Conservation (phyloP, 2,329 filamentous ascomycete genomes). For the Aspergillus persii region DNA sequence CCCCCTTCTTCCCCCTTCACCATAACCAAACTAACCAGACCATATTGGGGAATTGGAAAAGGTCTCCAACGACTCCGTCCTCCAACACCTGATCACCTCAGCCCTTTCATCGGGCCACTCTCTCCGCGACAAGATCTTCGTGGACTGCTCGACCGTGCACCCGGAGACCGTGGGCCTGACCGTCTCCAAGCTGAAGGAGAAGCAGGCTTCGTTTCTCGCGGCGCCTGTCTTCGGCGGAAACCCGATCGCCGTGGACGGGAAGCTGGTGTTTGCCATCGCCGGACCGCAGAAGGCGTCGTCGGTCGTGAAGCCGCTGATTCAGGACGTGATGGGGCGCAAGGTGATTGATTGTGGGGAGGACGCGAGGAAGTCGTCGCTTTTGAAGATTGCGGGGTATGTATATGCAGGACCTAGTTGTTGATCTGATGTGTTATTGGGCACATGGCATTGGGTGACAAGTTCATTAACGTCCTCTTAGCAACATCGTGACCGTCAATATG, state of each 20-base stretch:
- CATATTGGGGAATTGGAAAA: slow-evolving; percentile 5
- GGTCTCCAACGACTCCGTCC: slow-evolving; percentile 43
- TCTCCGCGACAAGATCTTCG: slow-evolving; percentile 71
- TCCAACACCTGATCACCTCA: slow-evolving; percentile 30
- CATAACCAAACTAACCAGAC: too few relatives aligned
- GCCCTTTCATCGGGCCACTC: slow-evolving; percentile 25
- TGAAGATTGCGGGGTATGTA: slow-evolving; percentile 46
- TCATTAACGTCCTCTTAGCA: slow-evolving; percentile 23
- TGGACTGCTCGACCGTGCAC: slow-evolving; percentile 85
- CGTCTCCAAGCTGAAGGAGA: slow-evolving; percentile 31
- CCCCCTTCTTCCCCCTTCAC: background rate
- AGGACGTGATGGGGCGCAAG: slow-evolving; percentile 44
- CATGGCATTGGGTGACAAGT: background rate
- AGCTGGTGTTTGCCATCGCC: slow-evolving; percentile 46
- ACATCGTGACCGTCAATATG: slow-evolving; percentile 44
- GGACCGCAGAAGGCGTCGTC: slow-evolving; percentile 35
- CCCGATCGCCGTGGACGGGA: slow-evolving; percentile 44
- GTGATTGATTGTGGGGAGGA: slow-evolving; percentile 47
- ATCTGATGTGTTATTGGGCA: too few relatives aligned
- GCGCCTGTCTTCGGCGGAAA: slow-evolving; percentile 47
- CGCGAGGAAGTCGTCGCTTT: slow-evolving; percentile 40
- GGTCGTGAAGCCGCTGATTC: slow-evolving; percentile 40
- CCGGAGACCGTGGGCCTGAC: slow-evolving; percentile 60
- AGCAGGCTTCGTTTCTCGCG: slow-evolving; percentile 38
- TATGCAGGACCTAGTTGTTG: background rate